phyloP scores from a whole-genome alignment of 1,139 yeast genomes.

The Suhomyces taliae region DNA sequence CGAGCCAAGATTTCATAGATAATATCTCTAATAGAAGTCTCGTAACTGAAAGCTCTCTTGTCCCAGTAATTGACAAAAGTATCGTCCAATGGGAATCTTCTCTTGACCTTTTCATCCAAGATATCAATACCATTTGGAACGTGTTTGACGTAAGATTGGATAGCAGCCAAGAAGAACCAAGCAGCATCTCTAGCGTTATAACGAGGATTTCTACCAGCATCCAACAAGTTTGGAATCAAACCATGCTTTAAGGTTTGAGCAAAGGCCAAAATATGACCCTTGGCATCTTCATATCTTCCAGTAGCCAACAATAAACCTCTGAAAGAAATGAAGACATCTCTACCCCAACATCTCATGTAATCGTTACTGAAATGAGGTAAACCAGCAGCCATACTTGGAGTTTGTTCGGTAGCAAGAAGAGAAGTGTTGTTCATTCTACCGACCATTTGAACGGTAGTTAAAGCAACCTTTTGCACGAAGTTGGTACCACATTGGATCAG shows the following conservation, averaged over 20 bases:
- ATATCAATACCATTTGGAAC: slow-evolving; percentile 73
- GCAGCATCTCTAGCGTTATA: slow-evolving; percentile 97
- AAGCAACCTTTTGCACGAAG: slow-evolving; percentile 76
- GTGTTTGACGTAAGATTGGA: slow-evolving; percentile 72
- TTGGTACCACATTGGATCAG: slow-evolving; percentile 61
- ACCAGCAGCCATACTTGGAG: slow-evolving; percentile 91
- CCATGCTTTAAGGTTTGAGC: slow-evolving; percentile 95
- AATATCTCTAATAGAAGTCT: slow-evolving; percentile 69
- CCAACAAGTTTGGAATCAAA: slow-evolving; percentile 86
- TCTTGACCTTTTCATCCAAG: slow-evolving; percentile 66
- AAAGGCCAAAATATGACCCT: slow-evolving; percentile 76
- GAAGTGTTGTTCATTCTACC: slow-evolving; percentile 77
- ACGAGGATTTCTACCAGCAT: slow-evolving; percentile 90
- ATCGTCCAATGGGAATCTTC: slow-evolving; percentile 92
- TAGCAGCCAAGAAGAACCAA: slow-evolving; percentile 87
- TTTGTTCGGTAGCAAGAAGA: slow-evolving; percentile 58
- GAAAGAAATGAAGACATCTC: slow-evolving; percentile 88
- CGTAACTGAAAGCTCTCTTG: slow-evolving; percentile 71
- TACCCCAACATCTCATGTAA: slow-evolving; percentile 98
- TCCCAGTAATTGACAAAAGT: slow-evolving; percentile 69
- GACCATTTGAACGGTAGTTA: slow-evolving; percentile 86
- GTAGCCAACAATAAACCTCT: slow-evolving; percentile 80
- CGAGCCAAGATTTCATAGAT: slow-evolving; percentile 78
- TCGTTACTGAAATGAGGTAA: slow-evolving; percentile 89
- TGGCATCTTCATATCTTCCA: slow-evolving; percentile 79